Conservation (phyloP, 192 early-diverging fungal genomes). For the Fimicolochytrium jonesii region DNA sequence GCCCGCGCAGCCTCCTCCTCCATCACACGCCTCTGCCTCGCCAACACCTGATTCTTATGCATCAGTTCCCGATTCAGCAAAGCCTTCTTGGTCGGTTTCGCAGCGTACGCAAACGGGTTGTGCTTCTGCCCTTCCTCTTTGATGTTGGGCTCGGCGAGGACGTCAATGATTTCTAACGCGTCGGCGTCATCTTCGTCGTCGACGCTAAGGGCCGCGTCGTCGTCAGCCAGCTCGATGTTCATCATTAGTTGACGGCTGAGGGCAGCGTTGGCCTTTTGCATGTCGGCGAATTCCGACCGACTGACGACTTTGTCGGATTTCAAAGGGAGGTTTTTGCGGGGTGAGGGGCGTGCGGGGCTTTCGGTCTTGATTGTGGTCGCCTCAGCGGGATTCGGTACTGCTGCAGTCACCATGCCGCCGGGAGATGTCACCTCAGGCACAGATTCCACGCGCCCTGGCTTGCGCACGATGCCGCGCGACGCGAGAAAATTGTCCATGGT, state of each 20-base stretch:
- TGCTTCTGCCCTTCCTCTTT: not conserved
- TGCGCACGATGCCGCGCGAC: not conserved
- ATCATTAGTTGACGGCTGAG: not conserved
- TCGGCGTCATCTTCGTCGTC: not conserved
- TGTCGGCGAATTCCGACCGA: not conserved
- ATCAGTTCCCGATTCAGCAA: not conserved
- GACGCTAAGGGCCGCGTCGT: too few relatives aligned
- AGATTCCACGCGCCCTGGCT: too few relatives aligned
- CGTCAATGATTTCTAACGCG: not conserved
- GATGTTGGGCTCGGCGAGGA: not conserved
- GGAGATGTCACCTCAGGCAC: too few relatives aligned
- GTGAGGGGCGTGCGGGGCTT: too few relatives aligned
- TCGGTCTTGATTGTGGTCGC: too few relatives aligned
- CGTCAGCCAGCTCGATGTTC: not conserved
- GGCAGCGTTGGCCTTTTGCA: not conserved
- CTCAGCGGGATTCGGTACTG: too few relatives aligned
- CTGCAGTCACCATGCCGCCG: too few relatives aligned
- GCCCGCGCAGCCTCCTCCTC: not conserved
- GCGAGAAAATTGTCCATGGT: constrained; percentile 17
- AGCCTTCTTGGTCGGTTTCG: too few relatives aligned
- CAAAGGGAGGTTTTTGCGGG: too few relatives aligned
- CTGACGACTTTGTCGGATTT: not conserved
- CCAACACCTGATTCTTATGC: not conserved
- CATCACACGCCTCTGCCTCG: not conserved
- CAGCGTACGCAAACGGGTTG: not conserved